These are phyloP conservation scores for Lodderomyces jiufengensis DNA, from an alignment of 1,139 yeast genomes.

Conservation along the genomic window DNA sequence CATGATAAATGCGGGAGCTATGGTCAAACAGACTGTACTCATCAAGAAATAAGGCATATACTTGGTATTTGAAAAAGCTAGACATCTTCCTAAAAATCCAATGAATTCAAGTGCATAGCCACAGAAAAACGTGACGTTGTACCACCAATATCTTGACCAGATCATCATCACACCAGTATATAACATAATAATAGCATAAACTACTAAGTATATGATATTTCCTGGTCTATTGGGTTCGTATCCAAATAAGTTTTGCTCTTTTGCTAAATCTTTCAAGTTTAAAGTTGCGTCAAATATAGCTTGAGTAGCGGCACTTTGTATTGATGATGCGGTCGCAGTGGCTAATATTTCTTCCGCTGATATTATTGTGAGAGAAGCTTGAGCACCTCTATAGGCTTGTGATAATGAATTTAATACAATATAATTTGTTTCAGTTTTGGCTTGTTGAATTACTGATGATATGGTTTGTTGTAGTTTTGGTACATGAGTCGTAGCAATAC, in stretches of 20 bases:
- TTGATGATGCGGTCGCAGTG: constrained; percentile 35
- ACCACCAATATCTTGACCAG: constrained; percentile 69
- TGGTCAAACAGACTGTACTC: constrained; percentile 68
- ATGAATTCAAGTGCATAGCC: constrained; percentile 63
- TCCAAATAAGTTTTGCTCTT: constrained; percentile 32
- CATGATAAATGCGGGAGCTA: constrained; percentile 88
- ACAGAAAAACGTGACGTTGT: constrained; percentile 54
- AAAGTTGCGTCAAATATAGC: constrained; percentile 33
- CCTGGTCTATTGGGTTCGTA: constrained; percentile 19
- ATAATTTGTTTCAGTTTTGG: constrained; percentile 4
- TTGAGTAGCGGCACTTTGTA: constrained; percentile 26
- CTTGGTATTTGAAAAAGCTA: constrained; percentile 39
- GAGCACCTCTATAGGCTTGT: constrained; percentile 23
- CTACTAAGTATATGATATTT: constrained; percentile 22
- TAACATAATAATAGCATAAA: constrained; percentile 20
- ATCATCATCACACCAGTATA: constrained; percentile 23
- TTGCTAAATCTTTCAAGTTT: constrained; percentile 21
- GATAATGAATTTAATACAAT: constrained; percentile 18
- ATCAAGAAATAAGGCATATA: constrained; percentile 47
- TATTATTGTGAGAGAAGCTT: constrained; percentile 34
- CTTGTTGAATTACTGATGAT: constrained; percentile 13
- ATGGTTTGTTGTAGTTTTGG: constrained; percentile 14
- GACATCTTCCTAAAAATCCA: constrained; percentile 66
- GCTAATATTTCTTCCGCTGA: constrained; percentile 31
- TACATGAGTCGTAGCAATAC: constrained; percentile 16